These are phyloP conservation scores for Leccinum boreale DNA, from an alignment of 768 basidiomycete genomes.

Conservation along the genomic window DNA sequence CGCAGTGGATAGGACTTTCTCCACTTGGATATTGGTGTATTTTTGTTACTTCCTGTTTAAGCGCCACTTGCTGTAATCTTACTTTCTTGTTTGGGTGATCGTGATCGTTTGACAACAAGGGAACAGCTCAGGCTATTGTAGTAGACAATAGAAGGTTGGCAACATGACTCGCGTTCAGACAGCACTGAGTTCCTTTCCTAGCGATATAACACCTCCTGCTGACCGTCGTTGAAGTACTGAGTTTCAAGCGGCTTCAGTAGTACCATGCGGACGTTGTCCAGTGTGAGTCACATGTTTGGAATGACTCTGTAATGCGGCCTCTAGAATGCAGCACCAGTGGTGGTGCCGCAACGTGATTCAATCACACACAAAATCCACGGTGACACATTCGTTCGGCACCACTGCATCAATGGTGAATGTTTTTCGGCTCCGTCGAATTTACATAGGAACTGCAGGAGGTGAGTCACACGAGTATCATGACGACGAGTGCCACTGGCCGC, in stretches of 20 bases:
- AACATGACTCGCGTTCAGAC: neutral
- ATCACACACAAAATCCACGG: neutral
- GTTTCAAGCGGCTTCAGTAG: slow-evolving; percentile 32
- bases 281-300: slow-evolving; percentile 43
- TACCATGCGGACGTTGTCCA: slow-evolving; percentile 38
- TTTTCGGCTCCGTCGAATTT: slow-evolving; percentile 49
- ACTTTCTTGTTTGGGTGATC: neutral
- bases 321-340: slow-evolving; percentile 56
- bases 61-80: neutral
- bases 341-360: neutral
- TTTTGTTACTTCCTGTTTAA: neutral
- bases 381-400: neutral
- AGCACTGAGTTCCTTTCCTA: neutral
- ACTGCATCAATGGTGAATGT: slow-evolving; percentile 43
- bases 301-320: slow-evolving; percentile 39
- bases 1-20: neutral
- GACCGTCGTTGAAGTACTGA: slow-evolving; percentile 15
- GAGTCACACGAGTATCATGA: slow-evolving; percentile 11
- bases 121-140: neutral
- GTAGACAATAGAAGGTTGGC: neutral
- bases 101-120: neutral
- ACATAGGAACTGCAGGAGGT: slow-evolving; percentile 22
- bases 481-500: neutral
- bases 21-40: neutral
- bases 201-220: slow-evolving; percentile 39